Percentiles rank a stretch among this genome's conserved stretches.
Evolutionary conservation across 2,329 filamentous ascomycete species (phyloP).

Genomic region (Knufia fluminis): DNA sequence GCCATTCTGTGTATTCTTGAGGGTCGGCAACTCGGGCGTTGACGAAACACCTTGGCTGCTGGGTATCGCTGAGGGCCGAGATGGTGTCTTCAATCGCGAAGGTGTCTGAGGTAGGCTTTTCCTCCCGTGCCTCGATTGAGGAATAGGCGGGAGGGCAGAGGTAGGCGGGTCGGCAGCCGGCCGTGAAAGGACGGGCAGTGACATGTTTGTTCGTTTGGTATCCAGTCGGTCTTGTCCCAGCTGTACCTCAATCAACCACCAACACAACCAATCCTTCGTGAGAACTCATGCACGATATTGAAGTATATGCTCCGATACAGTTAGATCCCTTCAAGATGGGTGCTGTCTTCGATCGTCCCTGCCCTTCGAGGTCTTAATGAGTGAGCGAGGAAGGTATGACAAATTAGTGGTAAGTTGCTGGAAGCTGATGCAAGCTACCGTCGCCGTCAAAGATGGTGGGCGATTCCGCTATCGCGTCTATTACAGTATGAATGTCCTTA

Average conservation of each 20-base stretch:
- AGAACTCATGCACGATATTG: not conserved
- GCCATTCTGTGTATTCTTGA: constrained; percentile 41
- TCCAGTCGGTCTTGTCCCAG: not conserved
- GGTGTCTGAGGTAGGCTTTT: constrained; percentile 47
- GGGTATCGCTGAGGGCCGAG: constrained; percentile 39
- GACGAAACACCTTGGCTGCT: constrained; percentile 41
- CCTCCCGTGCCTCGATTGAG: constrained; percentile 53
- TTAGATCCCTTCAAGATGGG: not conserved
- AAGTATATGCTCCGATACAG: not conserved
- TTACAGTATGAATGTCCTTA: too few relatives aligned
- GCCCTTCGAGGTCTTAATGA: not conserved
- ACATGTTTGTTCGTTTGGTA: constrained; percentile 6
- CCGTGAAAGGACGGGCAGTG: constrained; percentile 40
- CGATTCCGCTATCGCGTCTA: not conserved
- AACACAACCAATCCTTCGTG: not conserved
- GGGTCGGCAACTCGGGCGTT: constrained; percentile 49
- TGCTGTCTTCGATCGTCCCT: not conserved
- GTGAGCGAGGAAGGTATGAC: not conserved
- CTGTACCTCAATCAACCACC: not conserved
- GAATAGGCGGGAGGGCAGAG: constrained; percentile 63
- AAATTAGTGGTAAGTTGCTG: not conserved
- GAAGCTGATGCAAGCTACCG: not conserved
- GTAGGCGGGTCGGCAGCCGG: constrained; percentile 57
- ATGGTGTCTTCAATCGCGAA: constrained; percentile 32
- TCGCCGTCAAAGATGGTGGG: not conserved